Evolutionary conservation across 2,329 filamentous ascomycete species (phyloP).

Genomic region (Colletotrichum musae): DNA sequence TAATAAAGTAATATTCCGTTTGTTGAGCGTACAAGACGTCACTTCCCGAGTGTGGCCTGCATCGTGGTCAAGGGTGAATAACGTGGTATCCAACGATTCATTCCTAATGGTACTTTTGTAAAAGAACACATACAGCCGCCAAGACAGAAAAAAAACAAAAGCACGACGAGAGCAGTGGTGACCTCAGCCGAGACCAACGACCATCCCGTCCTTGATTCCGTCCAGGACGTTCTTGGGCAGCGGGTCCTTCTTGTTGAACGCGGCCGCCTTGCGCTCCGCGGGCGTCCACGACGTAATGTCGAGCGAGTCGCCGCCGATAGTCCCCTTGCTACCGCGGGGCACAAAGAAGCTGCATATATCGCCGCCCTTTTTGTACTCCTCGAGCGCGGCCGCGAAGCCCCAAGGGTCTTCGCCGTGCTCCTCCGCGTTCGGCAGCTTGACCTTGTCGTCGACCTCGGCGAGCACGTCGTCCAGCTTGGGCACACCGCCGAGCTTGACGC

Average conservation of each 20-base stretch:
- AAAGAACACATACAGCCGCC: no score
- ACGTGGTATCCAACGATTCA: no score
- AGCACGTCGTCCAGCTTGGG: slow-evolving; percentile 45
- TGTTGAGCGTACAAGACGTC: background rate
- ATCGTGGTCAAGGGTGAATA: no score
- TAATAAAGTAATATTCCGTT: background rate
- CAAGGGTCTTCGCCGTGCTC: slow-evolving; percentile 46
- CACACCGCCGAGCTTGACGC: slow-evolving; percentile 49
- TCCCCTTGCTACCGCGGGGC: slow-evolving; percentile 6
- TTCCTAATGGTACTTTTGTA: no score
- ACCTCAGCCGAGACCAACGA: slow-evolving; percentile 43
- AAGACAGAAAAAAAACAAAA: no score
- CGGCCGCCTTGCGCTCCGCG: slow-evolving; percentile 49
- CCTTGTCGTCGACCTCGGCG: slow-evolving; percentile 38
- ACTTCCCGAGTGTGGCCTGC: no score
- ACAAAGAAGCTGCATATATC: slow-evolving; percentile 2
- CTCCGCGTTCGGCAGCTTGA: slow-evolving; percentile 45
- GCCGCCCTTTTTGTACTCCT: slow-evolving; percentile 42
- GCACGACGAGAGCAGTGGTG: no score
- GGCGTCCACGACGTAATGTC: slow-evolving; percentile 54
- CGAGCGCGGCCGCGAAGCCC: slow-evolving; percentile 45
- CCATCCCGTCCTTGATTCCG: slow-evolving; percentile 54
- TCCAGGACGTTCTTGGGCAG: slow-evolving; percentile 50
- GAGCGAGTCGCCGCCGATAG: slow-evolving; percentile 55
- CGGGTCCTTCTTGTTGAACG: slow-evolving; percentile 54